Base-by-base conservation (phyloP, 441 rosid species). In the Francoa sonchifolia region DNA sequence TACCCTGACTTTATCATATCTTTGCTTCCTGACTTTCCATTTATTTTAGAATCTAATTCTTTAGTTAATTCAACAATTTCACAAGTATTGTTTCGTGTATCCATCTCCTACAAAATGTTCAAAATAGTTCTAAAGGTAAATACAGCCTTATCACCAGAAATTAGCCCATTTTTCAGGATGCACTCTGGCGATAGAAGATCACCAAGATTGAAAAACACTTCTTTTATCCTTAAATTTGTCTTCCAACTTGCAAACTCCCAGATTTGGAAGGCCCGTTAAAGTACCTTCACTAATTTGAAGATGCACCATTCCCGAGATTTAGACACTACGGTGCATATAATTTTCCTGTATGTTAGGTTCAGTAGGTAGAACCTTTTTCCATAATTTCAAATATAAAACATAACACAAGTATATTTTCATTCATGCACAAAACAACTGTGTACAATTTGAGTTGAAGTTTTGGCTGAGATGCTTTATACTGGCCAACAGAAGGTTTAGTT, bases 61-160 rank as follows among this genome's bases (percentile, higher is more conserved):
- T 73, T 77, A 32, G 50, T 52, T 2, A 71, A 51, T 61, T 82
- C 89, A 31, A 66, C 65, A 33, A 82, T 82, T 57, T 82, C 94
- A 50, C 66, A 67, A 26, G 68, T 59, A 43, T 56, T 62, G 16
- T 68, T 40, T 18, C 41, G 19, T 5, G 42, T 14, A 60, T 73
- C 68, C 80, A 79, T 79, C 50, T 43, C 37, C 18, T n/a, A 19
- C 1, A 12, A 9, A 58, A 52, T 41, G 50, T 53, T 46, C 47
- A 42, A 43, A 54, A 42, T 5, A 54, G 43, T 35, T 45, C 15
- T 43, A 14, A 18, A 50, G 49, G 45, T 6, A 40, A 42, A 56
- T 28, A 27, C 15, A 11, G 16, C 38, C 33, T 26, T 5, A 3
- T 42, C 39, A 38, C 13, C 37, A 29, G 30, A 15, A 39, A 62